Conservation (phyloP, 1,284 basidiomycete species). For the Ustilago hordei region DNA sequence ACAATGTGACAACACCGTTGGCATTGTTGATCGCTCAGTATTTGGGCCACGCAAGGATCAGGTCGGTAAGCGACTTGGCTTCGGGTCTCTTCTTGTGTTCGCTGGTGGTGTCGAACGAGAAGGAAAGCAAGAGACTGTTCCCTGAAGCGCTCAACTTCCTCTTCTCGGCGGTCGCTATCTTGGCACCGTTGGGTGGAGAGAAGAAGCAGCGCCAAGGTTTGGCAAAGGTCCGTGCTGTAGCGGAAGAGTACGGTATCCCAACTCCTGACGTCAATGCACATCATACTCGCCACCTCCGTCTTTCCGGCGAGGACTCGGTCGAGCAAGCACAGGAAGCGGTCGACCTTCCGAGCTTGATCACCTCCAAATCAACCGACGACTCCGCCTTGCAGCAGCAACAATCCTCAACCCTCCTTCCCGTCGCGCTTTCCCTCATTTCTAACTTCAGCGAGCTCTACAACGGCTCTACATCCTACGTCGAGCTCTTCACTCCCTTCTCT, state of each 20-base stretch:
- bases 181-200: slow-evolving; percentile 72
- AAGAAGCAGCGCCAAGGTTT: slow-evolving; percentile 29
- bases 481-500: slow-evolving; percentile 62
- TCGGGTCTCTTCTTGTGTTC: slow-evolving; percentile 91
- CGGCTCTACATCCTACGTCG: slow-evolving; percentile 60
- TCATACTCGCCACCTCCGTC: slow-evolving; percentile 46
- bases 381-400: slow-evolving; percentile 2
- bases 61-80: slow-evolving; percentile 80
- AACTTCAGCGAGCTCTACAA: slow-evolving; percentile 60
- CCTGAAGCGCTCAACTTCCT: slow-evolving; percentile 91
- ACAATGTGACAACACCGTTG: slow-evolving; percentile 87
- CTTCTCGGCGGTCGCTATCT: slow-evolving; percentile 78
- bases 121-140: slow-evolving; percentile 83
- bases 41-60: slow-evolving; percentile 83
- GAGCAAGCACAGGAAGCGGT: slow-evolving; percentile 17
- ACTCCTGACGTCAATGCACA: slow-evolving; percentile 59
- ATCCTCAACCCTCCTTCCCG: slow-evolving; percentile 31
- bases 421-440: slow-evolving; percentile 41
- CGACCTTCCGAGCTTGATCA: slow-evolving; percentile 39
- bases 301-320: slow-evolving; percentile 15
- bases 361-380: slow-evolving; percentile 1
- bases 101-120: slow-evolving; percentile 80
- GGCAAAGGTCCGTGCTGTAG: slow-evolving; percentile 47
- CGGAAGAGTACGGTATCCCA: slow-evolving; percentile 64
- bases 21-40: slow-evolving; percentile 91